A percentile compares a stretch with the other conserved stretches of the same genome.
Evolutionary conservation across 179 eudicot species (phyloP).

Genomic region (Pouteria campechiana): DNA sequence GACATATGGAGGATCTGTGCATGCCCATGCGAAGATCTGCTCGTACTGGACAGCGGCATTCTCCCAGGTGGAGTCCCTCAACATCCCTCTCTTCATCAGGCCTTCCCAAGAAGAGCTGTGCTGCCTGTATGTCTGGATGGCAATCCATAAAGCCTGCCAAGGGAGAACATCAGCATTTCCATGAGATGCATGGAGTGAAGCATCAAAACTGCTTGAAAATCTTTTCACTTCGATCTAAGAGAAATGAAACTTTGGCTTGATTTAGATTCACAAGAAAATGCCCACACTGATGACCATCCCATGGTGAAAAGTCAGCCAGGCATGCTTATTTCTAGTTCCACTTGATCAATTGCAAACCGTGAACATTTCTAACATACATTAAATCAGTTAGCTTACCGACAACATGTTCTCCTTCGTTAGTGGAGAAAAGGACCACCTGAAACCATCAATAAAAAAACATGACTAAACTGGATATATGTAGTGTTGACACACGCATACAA

Average conservation of each 20-base stretch:
- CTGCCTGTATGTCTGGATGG: constrained; percentile 59
- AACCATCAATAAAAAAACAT: no score
- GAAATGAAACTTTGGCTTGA: no score
- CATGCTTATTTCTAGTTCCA: no score
- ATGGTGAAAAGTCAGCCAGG: no score
- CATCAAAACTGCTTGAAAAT: no score
- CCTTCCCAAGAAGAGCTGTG: constrained; percentile 79
- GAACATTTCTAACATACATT: no score
- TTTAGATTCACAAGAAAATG: no score
- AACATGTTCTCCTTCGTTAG: constrained; percentile 61
- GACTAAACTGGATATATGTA: no score
- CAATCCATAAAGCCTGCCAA: constrained; percentile 46
- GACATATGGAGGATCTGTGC: constrained; percentile 69
- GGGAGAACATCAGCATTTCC: not conserved
- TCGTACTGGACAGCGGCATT: constrained; percentile 86
- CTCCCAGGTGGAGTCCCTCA: constrained; percentile 68
- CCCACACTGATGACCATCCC: no score
- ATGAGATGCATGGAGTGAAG: not conserved
- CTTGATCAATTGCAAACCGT: no score
- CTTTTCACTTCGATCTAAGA: no score
- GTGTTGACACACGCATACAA: not conserved
- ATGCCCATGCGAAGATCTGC: constrained; percentile 77
- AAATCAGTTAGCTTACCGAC: constrained; percentile 40
- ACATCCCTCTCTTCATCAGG: constrained; percentile 92
- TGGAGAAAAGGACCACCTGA: constrained; percentile 94